phyloP scores from a whole-genome alignment of 78 protist species.

The Isochrysis galbana region DNA sequence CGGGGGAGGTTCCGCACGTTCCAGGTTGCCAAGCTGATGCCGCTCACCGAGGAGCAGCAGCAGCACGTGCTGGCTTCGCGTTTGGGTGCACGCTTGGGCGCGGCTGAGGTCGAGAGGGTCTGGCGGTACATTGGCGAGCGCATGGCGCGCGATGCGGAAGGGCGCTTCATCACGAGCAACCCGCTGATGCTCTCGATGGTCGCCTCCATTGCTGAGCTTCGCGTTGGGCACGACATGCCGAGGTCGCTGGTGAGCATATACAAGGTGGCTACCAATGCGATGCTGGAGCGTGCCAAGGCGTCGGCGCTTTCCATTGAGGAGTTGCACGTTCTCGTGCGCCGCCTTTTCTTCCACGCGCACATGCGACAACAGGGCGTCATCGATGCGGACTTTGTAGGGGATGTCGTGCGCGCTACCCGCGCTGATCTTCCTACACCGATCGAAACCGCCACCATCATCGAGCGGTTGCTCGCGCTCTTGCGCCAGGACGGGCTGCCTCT shows the following conservation, averaged over 20 bases:
- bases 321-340: too few species aligned
- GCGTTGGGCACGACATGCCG: background rate
- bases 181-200: background rate
- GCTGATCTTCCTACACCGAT: too few species aligned
- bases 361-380: too few species aligned
- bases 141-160: background rate
- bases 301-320: too few species aligned
- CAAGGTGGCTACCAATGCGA: background rate
- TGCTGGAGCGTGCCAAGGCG: background rate
- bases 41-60: background rate
- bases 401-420: too few species aligned
- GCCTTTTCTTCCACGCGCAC: too few species aligned
- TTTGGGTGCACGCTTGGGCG: background rate
- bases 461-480: too few species aligned
- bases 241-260: background rate
- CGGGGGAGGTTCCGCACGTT: background rate
- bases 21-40: background rate
- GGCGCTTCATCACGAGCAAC: background rate
- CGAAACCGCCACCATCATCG: too few species aligned
- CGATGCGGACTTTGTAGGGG: too few species aligned
- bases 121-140: background rate
- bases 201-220: background rate
- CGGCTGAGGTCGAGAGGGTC: background rate
- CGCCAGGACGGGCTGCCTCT: too few species aligned
- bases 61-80: background rate